Conservation (phyloP, 225 moss, liverwort and hornwort species). For the Marchantia paleacea region DNA sequence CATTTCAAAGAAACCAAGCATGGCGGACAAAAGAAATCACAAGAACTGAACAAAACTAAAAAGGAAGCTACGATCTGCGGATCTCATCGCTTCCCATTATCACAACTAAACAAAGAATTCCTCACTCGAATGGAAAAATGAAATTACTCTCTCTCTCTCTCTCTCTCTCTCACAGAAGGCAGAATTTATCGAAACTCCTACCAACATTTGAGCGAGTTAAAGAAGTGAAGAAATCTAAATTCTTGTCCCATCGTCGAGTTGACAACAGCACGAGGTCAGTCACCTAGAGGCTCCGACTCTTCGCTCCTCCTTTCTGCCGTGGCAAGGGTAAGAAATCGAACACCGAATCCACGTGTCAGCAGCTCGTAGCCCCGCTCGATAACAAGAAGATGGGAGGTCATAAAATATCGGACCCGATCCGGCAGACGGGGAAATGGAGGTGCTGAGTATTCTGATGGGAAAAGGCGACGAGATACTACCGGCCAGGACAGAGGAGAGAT, state of each 20-base stretch:
- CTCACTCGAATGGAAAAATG: background rate
- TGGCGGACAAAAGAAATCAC: background rate
- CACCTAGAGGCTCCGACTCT: background rate
- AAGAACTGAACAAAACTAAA: background rate
- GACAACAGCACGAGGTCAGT: background rate
- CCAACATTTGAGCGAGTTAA: too few species aligned
- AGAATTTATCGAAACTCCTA: too few species aligned
- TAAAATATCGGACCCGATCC: too few species aligned
- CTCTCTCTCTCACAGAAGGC: too few species aligned
- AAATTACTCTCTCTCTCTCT: too few species aligned
- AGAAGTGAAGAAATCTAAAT: too few species aligned
- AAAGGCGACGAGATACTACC: too few species aligned
- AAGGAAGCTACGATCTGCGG: background rate
- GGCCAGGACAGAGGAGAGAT: too few species aligned
- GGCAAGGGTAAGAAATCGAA: background rate
- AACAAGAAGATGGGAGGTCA: background rate
- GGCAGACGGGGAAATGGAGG: too few species aligned
- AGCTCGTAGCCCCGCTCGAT: background rate
- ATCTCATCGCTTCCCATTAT: too few species aligned
- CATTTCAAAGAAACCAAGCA: background rate
- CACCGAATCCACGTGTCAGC: background rate
- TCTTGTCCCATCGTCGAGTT: background rate
- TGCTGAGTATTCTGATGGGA: too few species aligned
- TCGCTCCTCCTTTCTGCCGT: background rate
- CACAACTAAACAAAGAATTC: too few species aligned